phyloP scores from a whole-genome alignment of 306 rosid species.

The Quercus dentata region DNA sequence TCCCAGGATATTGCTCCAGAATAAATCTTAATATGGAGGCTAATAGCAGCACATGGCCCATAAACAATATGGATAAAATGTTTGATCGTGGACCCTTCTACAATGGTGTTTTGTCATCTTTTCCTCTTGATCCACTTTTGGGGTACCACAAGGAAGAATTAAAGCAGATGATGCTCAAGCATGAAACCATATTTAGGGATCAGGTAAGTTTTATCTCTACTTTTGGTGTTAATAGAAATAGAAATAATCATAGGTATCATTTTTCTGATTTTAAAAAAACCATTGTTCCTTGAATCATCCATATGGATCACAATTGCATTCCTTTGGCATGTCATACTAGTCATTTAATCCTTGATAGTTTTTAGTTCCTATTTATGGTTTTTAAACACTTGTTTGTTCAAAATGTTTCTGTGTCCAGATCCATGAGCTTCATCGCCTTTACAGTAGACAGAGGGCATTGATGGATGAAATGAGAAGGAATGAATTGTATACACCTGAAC shows the following conservation, averaged over 20 bases:
- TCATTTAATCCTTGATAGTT: conserved; percentile 6
- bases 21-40: conserved; percentile 31
- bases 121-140: conserved; percentile 24
- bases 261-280: no score
- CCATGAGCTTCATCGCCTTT: conserved; percentile 80
- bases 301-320: background rate
- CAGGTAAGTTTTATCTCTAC: conserved; percentile 46
- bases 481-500: conserved; percentile 32
- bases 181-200: conserved; percentile 57
- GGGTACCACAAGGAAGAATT: conserved; percentile 44
- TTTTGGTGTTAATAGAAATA: background rate
- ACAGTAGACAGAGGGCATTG: conserved; percentile 66
- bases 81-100: conserved; percentile 11
- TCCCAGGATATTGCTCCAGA: conserved; percentile 25
- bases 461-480: conserved; percentile 54
- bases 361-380: conserved; percentile 5
- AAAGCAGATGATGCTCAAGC: conserved; percentile 62
- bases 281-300: background rate
- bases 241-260: background rate
- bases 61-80: conserved; percentile 23
- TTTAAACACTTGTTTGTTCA: background rate
- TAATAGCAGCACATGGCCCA: conserved; percentile 43
- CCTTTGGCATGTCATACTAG: background rate
- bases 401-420: conserved; percentile 44
- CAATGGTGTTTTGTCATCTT: conserved; percentile 23